Conservation (phyloP, 257 asterid genomes). For the Mitragyna speciosa region DNA sequence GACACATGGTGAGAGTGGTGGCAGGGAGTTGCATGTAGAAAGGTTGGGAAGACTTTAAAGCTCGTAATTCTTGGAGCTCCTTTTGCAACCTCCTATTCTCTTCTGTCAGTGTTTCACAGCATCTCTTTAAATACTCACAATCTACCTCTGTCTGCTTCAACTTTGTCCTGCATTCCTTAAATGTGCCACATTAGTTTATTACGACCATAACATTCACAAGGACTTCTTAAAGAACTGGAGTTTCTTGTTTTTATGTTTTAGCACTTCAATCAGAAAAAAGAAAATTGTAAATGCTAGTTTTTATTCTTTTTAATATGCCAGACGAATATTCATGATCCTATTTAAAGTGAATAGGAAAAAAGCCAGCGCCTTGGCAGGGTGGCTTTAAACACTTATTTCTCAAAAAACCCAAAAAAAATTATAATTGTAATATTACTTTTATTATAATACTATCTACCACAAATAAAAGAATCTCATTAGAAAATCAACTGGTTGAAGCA, state of each 20-base stretch:
- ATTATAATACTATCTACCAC: neutral
- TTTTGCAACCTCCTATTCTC: constrained; percentile 80
- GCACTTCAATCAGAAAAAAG: no score
- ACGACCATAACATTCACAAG: constrained; percentile 8
- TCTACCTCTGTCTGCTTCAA: constrained; percentile 96
- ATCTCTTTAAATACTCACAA: constrained; percentile 86
- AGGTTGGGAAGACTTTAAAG: constrained; percentile 76
- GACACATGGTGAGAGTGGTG: constrained; percentile 92
- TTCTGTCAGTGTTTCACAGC: constrained; percentile 81
- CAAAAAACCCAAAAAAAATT: no score
- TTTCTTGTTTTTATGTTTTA: neutral
- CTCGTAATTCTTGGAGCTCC: constrained; percentile 81
- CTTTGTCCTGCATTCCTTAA: constrained; percentile 57
- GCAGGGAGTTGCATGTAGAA: constrained; percentile 89
- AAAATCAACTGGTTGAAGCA: neutral
- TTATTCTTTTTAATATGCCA: no score
- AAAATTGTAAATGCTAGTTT: no score
- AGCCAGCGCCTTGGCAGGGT: neutral
- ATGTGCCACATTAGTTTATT: neutral
- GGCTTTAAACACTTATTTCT: neutral
- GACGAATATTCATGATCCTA: no score
- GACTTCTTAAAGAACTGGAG: neutral
- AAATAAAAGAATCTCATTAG: neutral
- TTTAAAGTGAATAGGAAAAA: neutral
- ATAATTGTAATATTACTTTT: no score